Evolutionary conservation across 1,284 basidiomycete genomes (phyloP).

Genomic region (Microbotryum saponariae): DNA sequence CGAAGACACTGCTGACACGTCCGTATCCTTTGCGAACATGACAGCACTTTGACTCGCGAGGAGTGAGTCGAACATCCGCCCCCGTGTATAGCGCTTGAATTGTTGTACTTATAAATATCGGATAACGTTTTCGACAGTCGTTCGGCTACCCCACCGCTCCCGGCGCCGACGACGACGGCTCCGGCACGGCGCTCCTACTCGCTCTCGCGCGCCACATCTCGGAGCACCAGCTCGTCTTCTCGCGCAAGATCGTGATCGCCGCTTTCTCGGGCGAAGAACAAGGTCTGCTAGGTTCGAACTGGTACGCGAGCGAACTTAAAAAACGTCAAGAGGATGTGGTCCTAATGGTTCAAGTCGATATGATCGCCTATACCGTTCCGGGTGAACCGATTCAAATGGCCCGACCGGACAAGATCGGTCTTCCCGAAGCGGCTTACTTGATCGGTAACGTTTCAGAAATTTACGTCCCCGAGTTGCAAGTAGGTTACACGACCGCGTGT

Average conservation of each 20-base stretch:
- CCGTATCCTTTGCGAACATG: background rate
- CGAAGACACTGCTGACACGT: slow-evolving; percentile 28
- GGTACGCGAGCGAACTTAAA: slow-evolving; percentile 19
- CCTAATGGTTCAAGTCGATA: slow-evolving; percentile 27
- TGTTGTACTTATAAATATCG: background rate
- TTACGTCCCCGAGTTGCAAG: slow-evolving; percentile 36
- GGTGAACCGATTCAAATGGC: slow-evolving; percentile 40
- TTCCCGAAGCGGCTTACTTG: slow-evolving; percentile 30
- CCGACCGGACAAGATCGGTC: slow-evolving; percentile 37
- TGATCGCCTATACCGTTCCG: slow-evolving; percentile 28
- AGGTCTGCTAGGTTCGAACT: slow-evolving; percentile 29
- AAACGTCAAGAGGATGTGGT: slow-evolving; percentile 19
- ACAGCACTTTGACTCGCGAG: slow-evolving; percentile 29
- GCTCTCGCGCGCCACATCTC: slow-evolving; percentile 35
- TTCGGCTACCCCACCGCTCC: slow-evolving; percentile 35
- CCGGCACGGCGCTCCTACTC: slow-evolving; percentile 35
- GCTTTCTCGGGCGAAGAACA: slow-evolving; percentile 42
- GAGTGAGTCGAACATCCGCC: slow-evolving; percentile 2
- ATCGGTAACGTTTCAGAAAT: slow-evolving; percentile 36
- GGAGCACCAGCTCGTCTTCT: slow-evolving; percentile 14
- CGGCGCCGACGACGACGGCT: slow-evolving; percentile 30
- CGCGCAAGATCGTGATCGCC: slow-evolving; percentile 36
- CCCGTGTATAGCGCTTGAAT: too few species aligned
- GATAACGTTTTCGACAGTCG: background rate
- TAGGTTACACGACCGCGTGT: slow-evolving; percentile 36